Base-by-base conservation (phyloP, 805 yeast genomes). In the Candida palmyrensis region DNA sequence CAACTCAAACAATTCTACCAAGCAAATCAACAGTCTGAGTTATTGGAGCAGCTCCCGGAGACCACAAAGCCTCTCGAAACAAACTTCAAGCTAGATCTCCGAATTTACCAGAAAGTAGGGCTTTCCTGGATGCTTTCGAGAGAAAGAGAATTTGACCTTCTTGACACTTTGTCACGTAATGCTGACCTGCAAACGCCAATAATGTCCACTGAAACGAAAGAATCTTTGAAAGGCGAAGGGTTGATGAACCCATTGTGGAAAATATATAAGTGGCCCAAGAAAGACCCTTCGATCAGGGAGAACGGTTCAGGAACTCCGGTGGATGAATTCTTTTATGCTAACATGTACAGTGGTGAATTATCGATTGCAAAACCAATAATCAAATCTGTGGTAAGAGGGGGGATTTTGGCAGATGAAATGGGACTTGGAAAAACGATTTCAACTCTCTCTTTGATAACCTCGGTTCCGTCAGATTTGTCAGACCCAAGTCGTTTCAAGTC, bases 361-460 rank as follows among this genome's bases (percentile, higher is more conserved):
- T 76, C 90, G 1, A 44, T 75, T 11, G 70, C 72, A 15, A 76
- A 73, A 40, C 97, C 96, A 1, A 45, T 77, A 9, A 62, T 87
- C 25, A 75, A 69, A 37, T 66, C 79, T 2, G 48, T 71, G 13
- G 70, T 80, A 30, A 66, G 68, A 30, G 97, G 97, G 23, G 97
- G 97, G 2, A 83, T 89, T 14, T 60, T 89, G 11, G 95, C 97
- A 0, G 97, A 89, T 60, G 97, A 89, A 54, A 89, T 89, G 97
- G 97, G 97, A 0, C 66, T 89, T 6, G 97, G 97, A 27, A 89
- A 89, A 51, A 89, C 97, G 0, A 82, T 89, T 16, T 82, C 95
- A 1, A 77, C 95, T 0, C 57, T 87, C 33, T 72, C 96, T 0
- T 58, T 90, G 30, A 67, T 89, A 9, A 75, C 82, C 36, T 69